Conservation (phyloP, 1,139 yeast genomes). For the Magnusiomyces tetraspermus region DNA sequence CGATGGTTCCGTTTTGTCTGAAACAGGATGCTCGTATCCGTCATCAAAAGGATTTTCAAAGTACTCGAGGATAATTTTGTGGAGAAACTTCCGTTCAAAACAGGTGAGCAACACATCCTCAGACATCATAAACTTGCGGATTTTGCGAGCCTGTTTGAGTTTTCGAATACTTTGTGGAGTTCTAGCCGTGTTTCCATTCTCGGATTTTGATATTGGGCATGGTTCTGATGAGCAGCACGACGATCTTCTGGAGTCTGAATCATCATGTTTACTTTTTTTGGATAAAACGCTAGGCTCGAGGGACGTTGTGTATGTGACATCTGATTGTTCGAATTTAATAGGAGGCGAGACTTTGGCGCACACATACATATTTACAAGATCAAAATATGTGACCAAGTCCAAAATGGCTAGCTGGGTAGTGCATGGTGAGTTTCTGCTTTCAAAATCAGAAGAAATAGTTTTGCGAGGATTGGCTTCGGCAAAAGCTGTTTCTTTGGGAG, state of each 20-base stretch:
- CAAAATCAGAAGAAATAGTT: too few relatives aligned
- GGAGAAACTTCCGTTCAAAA: conserved; percentile 12
- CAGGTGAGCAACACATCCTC: conserved; percentile 9
- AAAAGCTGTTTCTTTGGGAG: too few relatives aligned
- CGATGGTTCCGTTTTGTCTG: too few relatives aligned
- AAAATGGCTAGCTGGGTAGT: conserved; percentile 7
- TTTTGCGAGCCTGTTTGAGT: background rate
- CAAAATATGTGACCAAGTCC: conserved; percentile 11
- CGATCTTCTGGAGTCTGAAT: background rate
- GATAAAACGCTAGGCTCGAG: background rate
- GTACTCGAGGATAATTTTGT: conserved; percentile 12
- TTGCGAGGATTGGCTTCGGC: too few relatives aligned
- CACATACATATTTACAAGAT: conserved; percentile 10
- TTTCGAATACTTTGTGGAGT: background rate
- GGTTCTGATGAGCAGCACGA: background rate
- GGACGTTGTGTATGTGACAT: conserved; percentile 3
- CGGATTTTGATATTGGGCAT: background rate
- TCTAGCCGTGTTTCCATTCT: background rate
- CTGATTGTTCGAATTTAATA: background rate
- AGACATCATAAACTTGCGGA: conserved; percentile 9
- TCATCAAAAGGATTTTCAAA: conserved; percentile 15
- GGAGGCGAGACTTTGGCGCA: conserved; percentile 3
- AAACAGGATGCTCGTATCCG: background rate
- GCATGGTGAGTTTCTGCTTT: background rate
- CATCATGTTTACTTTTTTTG: background rate